Evolutionary conservation across 441 rosid species (phyloP), one percentile per base, ranked within the genome.

Genomic region (Erodium moschatum): DNA sequence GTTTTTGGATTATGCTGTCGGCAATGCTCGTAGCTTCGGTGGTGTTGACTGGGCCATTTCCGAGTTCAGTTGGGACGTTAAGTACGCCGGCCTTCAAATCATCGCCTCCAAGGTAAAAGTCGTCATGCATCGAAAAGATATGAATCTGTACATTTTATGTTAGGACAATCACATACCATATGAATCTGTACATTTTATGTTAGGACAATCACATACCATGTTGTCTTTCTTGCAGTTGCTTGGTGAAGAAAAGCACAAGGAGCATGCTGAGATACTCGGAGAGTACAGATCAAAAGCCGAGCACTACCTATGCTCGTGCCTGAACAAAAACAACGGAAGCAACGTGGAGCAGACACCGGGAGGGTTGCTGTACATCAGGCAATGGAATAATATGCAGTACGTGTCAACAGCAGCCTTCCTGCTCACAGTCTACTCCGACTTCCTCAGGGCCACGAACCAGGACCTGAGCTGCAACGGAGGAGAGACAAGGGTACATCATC

Each of bases 381-480:
- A 38, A 35, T 70, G 77, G 77, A 74, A 74, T 74, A 74, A 74
- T 68, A 21, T 70, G 74, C 77, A 74, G 68, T 74, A 69, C 10
- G 77, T 74, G 29, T 69, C 77, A 21, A 70, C 70, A n/a, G 77
- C 77, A n/a, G 50, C 77, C 0, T 74, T 74, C 71, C 71, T 74
- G 1, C 63, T 66, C 44, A 67, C 77, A 0, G 69, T 46, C 18
- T 74, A 74, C 67, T 74, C 77, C 7, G 74, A 74, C 65, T 66
- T 66, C 46, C 71, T 74, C 35, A 12, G 24, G 0, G 3, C 12
- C 56, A 24, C 31, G n/a, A 0, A 20, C 9, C 63, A 69, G 60
- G 15, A 40, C 44, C 72, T 73, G 6, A 16, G 52, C 0, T 93
- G 98, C 73, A 79, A 70, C 9, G 52, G 76, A 8, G 96, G 88